Conservation (phyloP, 2,329 filamentous ascomycete species). For the Dactylellina cionopaga region DNA sequence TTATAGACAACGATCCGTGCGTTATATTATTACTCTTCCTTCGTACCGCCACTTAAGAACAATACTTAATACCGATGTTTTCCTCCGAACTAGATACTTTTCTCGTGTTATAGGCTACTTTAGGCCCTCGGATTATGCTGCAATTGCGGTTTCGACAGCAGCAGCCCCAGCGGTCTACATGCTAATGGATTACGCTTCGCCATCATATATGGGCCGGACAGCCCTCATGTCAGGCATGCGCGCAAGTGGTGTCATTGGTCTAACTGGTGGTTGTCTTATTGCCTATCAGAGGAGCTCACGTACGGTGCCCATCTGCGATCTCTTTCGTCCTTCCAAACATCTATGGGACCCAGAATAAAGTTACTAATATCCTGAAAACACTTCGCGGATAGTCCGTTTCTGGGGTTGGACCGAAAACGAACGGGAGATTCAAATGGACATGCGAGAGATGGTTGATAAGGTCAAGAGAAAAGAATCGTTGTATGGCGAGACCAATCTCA, state of each 20-base stretch:
- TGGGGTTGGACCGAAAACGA: slow-evolving; percentile 94
- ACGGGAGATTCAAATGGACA: slow-evolving; percentile 92
- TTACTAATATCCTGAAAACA: too few relatives aligned
- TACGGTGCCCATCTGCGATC: slow-evolving; percentile 5
- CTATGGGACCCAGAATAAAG: too few relatives aligned
- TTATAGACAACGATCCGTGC: slow-evolving; percentile 99
- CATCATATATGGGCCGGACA: slow-evolving; percentile 83
- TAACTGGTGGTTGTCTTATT: slow-evolving; percentile 79
- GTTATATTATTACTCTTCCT: slow-evolving; percentile 59
- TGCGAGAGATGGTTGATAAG: slow-evolving; percentile 96
- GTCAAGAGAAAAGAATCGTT: slow-evolving; percentile 91
- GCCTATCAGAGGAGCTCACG: slow-evolving; percentile 38
- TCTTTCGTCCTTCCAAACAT: slow-evolving; percentile 17
- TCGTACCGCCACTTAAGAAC: background rate
- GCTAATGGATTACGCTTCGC: slow-evolving; percentile 83
- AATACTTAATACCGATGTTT: background rate
- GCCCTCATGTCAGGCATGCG: slow-evolving; percentile 87
- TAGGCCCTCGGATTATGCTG: slow-evolving; percentile 79
- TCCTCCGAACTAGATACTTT: slow-evolving; percentile 75
- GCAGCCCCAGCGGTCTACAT: slow-evolving; percentile 78
- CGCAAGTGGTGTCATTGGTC: slow-evolving; percentile 75
- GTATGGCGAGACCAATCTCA: slow-evolving; percentile 81
- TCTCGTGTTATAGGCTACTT: slow-evolving; percentile 89
- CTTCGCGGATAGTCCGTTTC: slow-evolving; percentile 79
- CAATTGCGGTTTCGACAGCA: slow-evolving; percentile 73